Evolutionary conservation across 228 moss, liverwort and hornwort species (phyloP).

Genomic region (Sphagnum fallax): DNA sequence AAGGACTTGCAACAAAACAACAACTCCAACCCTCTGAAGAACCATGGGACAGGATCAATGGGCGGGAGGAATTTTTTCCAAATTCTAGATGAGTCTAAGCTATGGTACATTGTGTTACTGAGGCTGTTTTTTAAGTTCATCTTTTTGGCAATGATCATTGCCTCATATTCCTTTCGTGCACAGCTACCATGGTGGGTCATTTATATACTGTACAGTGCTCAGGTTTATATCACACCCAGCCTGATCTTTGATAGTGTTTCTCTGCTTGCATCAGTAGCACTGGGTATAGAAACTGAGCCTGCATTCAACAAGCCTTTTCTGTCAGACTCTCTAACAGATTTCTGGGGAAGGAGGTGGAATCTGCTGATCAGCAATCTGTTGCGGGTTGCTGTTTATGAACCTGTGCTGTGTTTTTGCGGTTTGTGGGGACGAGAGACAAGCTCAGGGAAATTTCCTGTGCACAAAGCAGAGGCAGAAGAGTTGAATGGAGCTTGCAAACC

Average conservation of each 20-base stretch:
- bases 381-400: slow-evolving; percentile 59
- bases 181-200: slow-evolving; percentile 12
- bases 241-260: slow-evolving; percentile 58
- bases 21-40: background rate
- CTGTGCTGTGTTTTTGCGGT: slow-evolving; percentile 14
- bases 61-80: background rate
- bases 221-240: slow-evolving; percentile 29
- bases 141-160: slow-evolving; percentile 3
- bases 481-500: background rate
- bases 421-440: background rate
- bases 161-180: slow-evolving; percentile 6
- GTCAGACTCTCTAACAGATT: slow-evolving; percentile 64
- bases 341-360: slow-evolving; percentile 93
- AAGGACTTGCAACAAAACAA: background rate
- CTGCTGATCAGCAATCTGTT: slow-evolving; percentile 65
- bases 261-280: slow-evolving; percentile 39
- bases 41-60: background rate
- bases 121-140: slow-evolving; percentile 39
- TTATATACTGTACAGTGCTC: slow-evolving; percentile 18
- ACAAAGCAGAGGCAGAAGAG: slow-evolving; percentile 2
- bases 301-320: slow-evolving; percentile 65
- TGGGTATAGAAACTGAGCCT: slow-evolving; percentile 57
- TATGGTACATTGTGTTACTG: slow-evolving; percentile 27
- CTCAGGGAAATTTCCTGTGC: background rate
- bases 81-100: slow-evolving; percentile 20